Conservation (phyloP, 2,329 filamentous ascomycete species). For the Curvularia sp. region DNA sequence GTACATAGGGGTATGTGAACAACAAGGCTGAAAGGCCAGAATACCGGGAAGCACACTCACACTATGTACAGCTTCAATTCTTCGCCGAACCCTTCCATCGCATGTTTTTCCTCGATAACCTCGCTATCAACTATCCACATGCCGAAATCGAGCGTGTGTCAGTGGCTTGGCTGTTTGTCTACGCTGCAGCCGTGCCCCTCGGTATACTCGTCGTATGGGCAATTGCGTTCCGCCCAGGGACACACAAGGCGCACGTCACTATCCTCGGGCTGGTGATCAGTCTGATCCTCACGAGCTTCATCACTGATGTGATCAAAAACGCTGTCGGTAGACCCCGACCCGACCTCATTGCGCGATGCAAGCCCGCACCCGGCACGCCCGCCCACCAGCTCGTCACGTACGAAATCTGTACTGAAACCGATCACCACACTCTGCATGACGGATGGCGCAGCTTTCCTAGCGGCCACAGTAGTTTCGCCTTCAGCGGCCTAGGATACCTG, state of each 20-base stretch:
- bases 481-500: constrained; percentile 78
- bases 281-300: constrained; percentile 76
- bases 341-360: constrained; percentile 87
- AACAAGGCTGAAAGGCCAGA: background rate
- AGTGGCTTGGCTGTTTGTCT: constrained; percentile 78
- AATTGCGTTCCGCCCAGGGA: constrained; percentile 64
- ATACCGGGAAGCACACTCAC: constrained; percentile 11
- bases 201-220: constrained; percentile 71
- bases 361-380: constrained; percentile 67
- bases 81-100: constrained; percentile 87
- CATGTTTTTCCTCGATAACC: constrained; percentile 89
- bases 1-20: constrained; percentile 66
- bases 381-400: constrained; percentile 64
- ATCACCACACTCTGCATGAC: constrained; percentile 75
- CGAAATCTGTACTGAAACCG: constrained; percentile 74
- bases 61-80: constrained; percentile 63
- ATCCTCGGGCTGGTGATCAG: constrained; percentile 78
- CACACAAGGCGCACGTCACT: constrained; percentile 85
- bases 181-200: constrained; percentile 76
- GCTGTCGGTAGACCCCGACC: constrained; percentile 82
- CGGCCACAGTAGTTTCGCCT: constrained; percentile 80
- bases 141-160: constrained; percentile 83
- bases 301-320: constrained; percentile 90
- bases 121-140: constrained; percentile 84
- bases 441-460: constrained; percentile 85